These are phyloP conservation scores for Neurospora tetrasperma DNA, from an alignment of 495 filamentous ascomycete genomes.

Conservation along the genomic window DNA sequence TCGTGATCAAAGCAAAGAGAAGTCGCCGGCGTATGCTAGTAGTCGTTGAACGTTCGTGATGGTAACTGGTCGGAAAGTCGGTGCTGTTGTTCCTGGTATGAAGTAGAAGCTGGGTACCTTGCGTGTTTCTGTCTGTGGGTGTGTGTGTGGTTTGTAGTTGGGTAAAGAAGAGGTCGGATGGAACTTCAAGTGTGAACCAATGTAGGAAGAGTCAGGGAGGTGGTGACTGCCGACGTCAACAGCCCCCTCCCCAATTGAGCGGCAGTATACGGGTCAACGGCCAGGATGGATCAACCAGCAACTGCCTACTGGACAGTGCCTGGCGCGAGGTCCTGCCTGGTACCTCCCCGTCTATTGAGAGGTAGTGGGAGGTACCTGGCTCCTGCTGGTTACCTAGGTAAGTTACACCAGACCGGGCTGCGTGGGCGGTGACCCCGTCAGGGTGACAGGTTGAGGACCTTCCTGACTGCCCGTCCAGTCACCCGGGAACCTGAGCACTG, in stretches of 20 bases:
- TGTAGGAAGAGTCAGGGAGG: background rate
- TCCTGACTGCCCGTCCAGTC: background rate
- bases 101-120: background rate
- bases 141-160: background rate
- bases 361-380: background rate
- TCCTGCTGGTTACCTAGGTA: background rate
- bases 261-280: background rate
- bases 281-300: background rate
- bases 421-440: background rate
- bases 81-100: background rate
- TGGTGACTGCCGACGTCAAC: background rate
- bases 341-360: background rate
- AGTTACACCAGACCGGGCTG: background rate
- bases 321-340: background rate
- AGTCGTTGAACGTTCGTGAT: background rate
- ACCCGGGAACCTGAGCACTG: background rate
- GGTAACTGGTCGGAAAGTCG: background rate
- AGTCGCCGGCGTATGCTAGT: background rate
- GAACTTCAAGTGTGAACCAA: background rate
- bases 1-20: slow-evolving; percentile 1
- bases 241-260: background rate
- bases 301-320: background rate
- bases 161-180: background rate
- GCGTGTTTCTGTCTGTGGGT: background rate
- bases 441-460: background rate